Evolutionary conservation across 2,329 filamentous ascomycete species (phyloP), one percentile per base, ranked within the genome.

Genomic region (Didymella lethalis): DNA sequence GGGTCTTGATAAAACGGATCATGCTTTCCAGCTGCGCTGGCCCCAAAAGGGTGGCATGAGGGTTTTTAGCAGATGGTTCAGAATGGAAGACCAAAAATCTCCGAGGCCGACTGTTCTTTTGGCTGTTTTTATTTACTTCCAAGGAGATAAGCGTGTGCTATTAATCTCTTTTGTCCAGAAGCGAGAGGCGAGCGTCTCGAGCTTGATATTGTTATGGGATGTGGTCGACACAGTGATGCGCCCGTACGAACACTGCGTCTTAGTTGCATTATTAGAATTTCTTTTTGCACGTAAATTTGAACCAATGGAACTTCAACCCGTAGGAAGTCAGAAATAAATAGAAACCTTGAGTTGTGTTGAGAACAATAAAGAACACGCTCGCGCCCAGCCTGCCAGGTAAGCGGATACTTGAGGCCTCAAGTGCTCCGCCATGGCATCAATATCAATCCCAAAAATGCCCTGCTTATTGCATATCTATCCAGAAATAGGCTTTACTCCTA

Each of bases 331-430:
- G 23, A 23, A 23, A 23, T 16, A 16, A 14, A 16, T 28, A 25
- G 16, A 38, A n/a, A 38, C 28, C 4, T 26, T 18, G 26, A 31
- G n/a, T 29, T 46, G 11, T 32, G 26, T 31, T 20, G 12, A 26
- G 40, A 34, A 26, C 34, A 29, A 31, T 7, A 12, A 25, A 43
- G 26, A 49, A 48, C n/a, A 11, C 23, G 46, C 20, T 31, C 46
- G 40, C 45, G 38, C 50, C 36, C 14, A 48, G 46, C 50, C 50
- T 46, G n/a, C 36, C 38, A 38, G n/a, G n/a, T 31, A 26, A 12
- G 6, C 12, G 3, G 36, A 8, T 16, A 29, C n/a, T 38, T 50
- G 18, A 46, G 16, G 20, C 18, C 31, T 45, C 14, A 18, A 29
- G 29, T 2, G 34, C 34, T 38, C 28, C 28, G 7, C 26, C 40